Evolutionary conservation across 2,329 filamentous ascomycete genomes (phyloP), one percentile per base, ranked within the genome.

Genomic region (Dactylonectria macrodidyma): DNA sequence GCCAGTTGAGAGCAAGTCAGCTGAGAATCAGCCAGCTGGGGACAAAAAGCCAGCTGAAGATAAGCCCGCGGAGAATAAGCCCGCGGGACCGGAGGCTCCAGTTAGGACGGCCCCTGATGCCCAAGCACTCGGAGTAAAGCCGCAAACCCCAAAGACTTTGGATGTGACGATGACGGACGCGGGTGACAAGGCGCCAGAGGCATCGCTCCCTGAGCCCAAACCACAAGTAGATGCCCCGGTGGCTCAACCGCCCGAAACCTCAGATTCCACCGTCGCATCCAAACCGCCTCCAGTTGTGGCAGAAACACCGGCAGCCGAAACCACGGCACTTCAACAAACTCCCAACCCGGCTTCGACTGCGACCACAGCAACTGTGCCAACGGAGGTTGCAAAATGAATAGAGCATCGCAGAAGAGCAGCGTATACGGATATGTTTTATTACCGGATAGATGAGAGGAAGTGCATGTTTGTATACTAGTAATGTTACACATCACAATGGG

Each of bases 1-100:
- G 12, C 51, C 36, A 6, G 41, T 56, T 6, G 63, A 61, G 19
- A 14, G 22, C 38, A 57, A 41, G 34, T 51, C 63, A 19, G 34
- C 16, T 44, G 12, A 46, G 11, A 46, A 5, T 14, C 1, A 30
- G 26, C 12, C 48, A 48, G 46, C 36, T 38, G 36, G 36, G 44
- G n/a, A 8, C 16, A 47, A 19, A 19, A 19, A 47, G 44, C 16
- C 19, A 7, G 5, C 44, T n/a, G 44, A 47, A 8, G n/a, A 2
- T 6, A 47, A 47, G 44, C n/a, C 9, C 8, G 5, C 44, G 30
- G 47, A n/a, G 47, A 14, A 30, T 7, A 30, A 30, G 26, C 26
- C 26, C 26, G 26, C 26, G 26, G 26, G 26, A 7, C 26, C 24
- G 6, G 30, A 51, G 24, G 5, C 24, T 3, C 24, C 47, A n/a